Base-by-base conservation (phyloP, 768 basidiomycete genomes). In the Porphyrellus cyaneotinctus region DNA sequence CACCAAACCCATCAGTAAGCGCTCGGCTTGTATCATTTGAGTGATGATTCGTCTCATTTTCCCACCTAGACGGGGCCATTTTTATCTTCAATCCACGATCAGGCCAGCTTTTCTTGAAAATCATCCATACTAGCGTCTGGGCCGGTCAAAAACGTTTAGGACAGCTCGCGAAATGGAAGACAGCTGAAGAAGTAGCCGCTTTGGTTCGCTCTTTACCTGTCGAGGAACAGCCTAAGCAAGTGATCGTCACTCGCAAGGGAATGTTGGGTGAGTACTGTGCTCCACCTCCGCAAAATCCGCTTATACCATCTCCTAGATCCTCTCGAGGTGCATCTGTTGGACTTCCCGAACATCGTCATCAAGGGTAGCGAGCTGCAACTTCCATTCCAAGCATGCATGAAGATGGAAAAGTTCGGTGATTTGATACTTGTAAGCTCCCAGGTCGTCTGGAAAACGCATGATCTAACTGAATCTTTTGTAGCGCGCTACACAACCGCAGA, bases 61-160 rank as follows among this genome's bases (percentile, higher is more conserved):
- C 28, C 28, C 35, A 6, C 22, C 8, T 52, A 89, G 88, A 95
- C 65, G 92, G 92, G 24, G 93, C 93, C 9, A 97, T 95, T 72
- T 97, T 97, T 76, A 98, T 99, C 67, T 98, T 98, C 80, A 98
- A 98, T 74, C 97, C 97, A 59, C 88, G 97, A 47, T 97, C 97
- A 24, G 97, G 97, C 26, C 97, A 99, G 64, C 72, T 98, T 32
- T 98, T 98, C 85, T 72, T 99, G 70, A 99, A 99, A 78, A 88
- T 99, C 72, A 99, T 99, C 56, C 97, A 99, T 70, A 99, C 97
- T 3, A 97, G 95, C 64, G 97, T 98, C n/a, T 99, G 97, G 97
- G 97, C 97, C 51, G 97, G 97, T 65, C 97, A 99, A 72, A 99
- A 99, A 72, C 97, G 97, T 87, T 84, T 99, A 44, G 97, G 97